Percentiles rank a stretch among this genome's conserved stretches.
Evolutionary conservation across 1,139 yeast species (phyloP).

Genomic region (Chernovozyma aurita): DNA sequence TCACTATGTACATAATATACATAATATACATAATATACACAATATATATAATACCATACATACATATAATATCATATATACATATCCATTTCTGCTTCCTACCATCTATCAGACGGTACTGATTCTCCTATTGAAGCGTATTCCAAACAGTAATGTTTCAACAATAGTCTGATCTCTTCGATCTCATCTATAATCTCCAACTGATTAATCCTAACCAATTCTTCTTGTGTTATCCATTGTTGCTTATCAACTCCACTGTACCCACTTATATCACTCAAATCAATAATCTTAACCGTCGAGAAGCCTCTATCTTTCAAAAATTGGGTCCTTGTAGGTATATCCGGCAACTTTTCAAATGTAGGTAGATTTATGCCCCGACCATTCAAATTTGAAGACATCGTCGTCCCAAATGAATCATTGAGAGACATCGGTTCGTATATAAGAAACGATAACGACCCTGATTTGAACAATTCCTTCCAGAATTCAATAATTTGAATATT

Average conservation of each 20-base stretch:
- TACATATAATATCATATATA: no score
- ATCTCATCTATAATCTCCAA: slow-evolving; percentile 85
- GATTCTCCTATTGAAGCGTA: slow-evolving; percentile 14
- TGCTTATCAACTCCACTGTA: slow-evolving; percentile 13
- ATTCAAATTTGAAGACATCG: slow-evolving; percentile 73
- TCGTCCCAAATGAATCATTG: slow-evolving; percentile 69
- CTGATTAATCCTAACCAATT: slow-evolving; percentile 48
- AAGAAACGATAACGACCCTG: slow-evolving; percentile 29
- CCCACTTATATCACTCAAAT: slow-evolving; percentile 58
- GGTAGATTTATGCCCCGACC: slow-evolving; percentile 74
- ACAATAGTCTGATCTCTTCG: slow-evolving; percentile 74
- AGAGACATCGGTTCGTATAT: slow-evolving; percentile 86
- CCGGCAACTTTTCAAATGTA: slow-evolving; percentile 34
- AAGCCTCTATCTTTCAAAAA: slow-evolving; percentile 24
- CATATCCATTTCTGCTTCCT: no score
- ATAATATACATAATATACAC: no score
- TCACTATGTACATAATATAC: no score
- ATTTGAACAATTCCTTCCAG: slow-evolving; percentile 23
- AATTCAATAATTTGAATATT: slow-evolving; percentile 48
- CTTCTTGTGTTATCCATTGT: slow-evolving; percentile 46
- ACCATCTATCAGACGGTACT: background rate
- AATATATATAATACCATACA: no score
- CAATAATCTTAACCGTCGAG: slow-evolving; percentile 31
- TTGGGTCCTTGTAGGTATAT: slow-evolving; percentile 39
- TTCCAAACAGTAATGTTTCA: slow-evolving; percentile 69